Conservation (phyloP, 768 basidiomycete genomes). For the Gautieria morchelliformis region DNA sequence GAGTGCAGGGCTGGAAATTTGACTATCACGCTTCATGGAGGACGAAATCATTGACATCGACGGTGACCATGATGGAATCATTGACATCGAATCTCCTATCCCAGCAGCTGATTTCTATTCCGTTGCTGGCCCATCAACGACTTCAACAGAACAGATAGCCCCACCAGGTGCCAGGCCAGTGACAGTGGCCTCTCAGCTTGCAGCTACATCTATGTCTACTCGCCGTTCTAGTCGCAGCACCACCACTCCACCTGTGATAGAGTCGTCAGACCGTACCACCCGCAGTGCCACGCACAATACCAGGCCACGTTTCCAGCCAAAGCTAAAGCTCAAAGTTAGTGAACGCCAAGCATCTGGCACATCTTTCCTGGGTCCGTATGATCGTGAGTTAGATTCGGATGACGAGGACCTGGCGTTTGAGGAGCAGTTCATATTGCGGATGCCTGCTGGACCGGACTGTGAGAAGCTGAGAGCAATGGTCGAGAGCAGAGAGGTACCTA, state of each 20-base stretch:
- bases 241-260: not conserved
- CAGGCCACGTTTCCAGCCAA: conserved; percentile 46
- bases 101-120: not conserved
- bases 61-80: not conserved
- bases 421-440: conserved; percentile 89
- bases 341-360: conserved; percentile 79
- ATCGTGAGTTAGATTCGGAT: conserved; percentile 90
- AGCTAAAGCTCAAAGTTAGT: conserved; percentile 81
- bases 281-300: conserved; percentile 42
- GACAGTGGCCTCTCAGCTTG: not conserved
- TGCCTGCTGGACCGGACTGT: conserved; percentile 78
- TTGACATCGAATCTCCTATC: conserved; percentile 3
- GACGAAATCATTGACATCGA: conserved; percentile 8
- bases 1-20: not conserved
- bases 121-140: not conserved
- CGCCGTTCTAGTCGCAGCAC: conserved; percentile 4
- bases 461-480: conserved; percentile 78
- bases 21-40: not conserved
- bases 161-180: not conserved
- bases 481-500: conserved; percentile 60
- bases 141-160: not conserved
- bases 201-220: conserved; percentile 1
- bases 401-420: conserved; percentile 93
- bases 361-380: conserved; percentile 86
- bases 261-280: conserved; percentile 38